Evolutionary conservation across 2,329 filamentous ascomycete genomes (phyloP).

Genomic region (Phialemonium atrogriseum): DNA sequence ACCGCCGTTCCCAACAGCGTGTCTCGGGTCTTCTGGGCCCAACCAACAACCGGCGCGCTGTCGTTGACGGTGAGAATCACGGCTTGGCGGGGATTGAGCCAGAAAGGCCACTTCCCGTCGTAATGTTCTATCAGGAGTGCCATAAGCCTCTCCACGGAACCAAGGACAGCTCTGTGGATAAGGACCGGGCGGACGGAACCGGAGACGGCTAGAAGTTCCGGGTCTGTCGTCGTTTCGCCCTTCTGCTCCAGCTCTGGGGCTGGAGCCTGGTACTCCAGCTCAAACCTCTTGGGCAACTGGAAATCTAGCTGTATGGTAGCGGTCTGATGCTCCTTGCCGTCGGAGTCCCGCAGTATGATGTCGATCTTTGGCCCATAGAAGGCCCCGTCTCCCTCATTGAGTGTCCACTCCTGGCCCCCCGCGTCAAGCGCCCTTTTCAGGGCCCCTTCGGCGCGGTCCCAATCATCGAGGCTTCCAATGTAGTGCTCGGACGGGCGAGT

Average conservation of each 20-base stretch:
- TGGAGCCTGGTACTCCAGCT: conserved; percentile 64
- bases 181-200: conserved; percentile 66
- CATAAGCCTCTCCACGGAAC: conserved; percentile 77
- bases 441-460: conserved; percentile 59
- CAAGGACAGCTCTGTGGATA: conserved; percentile 77
- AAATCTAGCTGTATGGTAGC: conserved; percentile 88
- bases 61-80: conserved; percentile 67
- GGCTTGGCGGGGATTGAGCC: conserved; percentile 74
- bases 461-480: conserved; percentile 65
- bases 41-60: conserved; percentile 41
- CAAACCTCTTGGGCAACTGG: conserved; percentile 76
- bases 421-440: conserved; percentile 54
- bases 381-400: conserved; percentile 77
- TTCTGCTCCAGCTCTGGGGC: conserved; percentile 53
- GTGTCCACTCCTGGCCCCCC: conserved; percentile 59
- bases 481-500: conserved; percentile 69
- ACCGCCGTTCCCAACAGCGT: conserved; percentile 39
- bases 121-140: conserved; percentile 80
- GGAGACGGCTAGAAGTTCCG: conserved; percentile 36
- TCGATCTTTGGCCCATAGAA: conserved; percentile 94
- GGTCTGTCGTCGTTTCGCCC: conserved; percentile 40
- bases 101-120: conserved; percentile 75
- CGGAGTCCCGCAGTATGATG: conserved; percentile 69
- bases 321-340: conserved; percentile 81
- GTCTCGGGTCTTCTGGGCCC: conserved; percentile 37